A percentile compares a stretch with the other conserved stretches of the same genome.
These are phyloP conservation scores for Hypoxylon sp. DNA, from an alignment of 2,329 filamentous ascomycete species.

Conservation along the genomic window DNA sequence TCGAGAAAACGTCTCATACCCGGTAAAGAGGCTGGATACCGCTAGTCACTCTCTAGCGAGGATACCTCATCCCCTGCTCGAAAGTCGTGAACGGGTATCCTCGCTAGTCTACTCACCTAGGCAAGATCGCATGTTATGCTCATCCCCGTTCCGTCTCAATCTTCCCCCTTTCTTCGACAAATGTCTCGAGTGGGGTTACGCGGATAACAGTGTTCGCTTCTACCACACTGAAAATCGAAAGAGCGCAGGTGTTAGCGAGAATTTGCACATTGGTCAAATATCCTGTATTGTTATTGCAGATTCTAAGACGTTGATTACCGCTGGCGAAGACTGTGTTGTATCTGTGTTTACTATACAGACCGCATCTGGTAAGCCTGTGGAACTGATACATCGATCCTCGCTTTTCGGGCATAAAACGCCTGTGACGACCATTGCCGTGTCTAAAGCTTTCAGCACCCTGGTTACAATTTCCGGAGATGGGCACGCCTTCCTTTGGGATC, in stretches of 20 bases:
- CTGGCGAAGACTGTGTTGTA: slow-evolving; percentile 92
- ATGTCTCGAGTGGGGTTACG: slow-evolving; percentile 96
- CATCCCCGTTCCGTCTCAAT: slow-evolving; percentile 87
- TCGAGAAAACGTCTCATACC: slow-evolving; percentile 78
- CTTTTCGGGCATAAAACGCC: slow-evolving; percentile 92
- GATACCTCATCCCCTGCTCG: slow-evolving; percentile 82
- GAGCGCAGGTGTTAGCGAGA: slow-evolving; percentile 89
- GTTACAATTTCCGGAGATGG: slow-evolving; percentile 87
- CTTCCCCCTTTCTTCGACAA: slow-evolving; percentile 90
- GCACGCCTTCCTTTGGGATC: slow-evolving; percentile 90
- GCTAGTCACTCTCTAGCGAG: slow-evolving; percentile 82
- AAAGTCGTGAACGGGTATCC: slow-evolving; percentile 83
- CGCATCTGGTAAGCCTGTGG: slow-evolving; percentile 76
- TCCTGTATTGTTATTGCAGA: slow-evolving; percentile 88
- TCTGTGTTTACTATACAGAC: slow-evolving; percentile 83
- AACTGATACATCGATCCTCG: slow-evolving; percentile 82
- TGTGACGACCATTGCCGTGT: slow-evolving; percentile 86
- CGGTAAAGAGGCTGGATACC: slow-evolving; percentile 80
- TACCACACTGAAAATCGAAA: slow-evolving; percentile 87
- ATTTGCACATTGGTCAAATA: slow-evolving; percentile 91
- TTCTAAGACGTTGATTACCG: slow-evolving; percentile 90
- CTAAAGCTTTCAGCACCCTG: slow-evolving; percentile 89
- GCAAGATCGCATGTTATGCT: slow-evolving; percentile 85
- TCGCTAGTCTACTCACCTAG: slow-evolving; percentile 84
- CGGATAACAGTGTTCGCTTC: slow-evolving; percentile 93